These are phyloP conservation scores for Pichiaceae sp. DNA, from an alignment of 1,139 yeast genomes.

Conservation along the genomic window DNA sequence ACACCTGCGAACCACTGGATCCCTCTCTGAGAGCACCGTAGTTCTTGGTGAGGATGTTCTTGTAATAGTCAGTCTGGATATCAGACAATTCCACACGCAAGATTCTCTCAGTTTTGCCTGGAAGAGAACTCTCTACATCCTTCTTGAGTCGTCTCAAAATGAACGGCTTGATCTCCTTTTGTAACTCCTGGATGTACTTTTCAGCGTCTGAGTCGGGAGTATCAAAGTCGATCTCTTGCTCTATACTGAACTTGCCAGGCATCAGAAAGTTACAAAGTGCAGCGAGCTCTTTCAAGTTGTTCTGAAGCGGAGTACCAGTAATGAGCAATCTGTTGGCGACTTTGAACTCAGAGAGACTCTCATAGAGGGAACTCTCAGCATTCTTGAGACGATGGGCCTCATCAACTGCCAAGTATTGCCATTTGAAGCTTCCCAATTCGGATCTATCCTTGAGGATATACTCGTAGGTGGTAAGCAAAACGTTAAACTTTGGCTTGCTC, in stretches of 20 bases:
- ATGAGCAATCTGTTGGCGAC: slow-evolving; percentile 80
- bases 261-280: slow-evolving; percentile 90
- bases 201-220: slow-evolving; percentile 83
- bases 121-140: slow-evolving; percentile 94
- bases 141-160: slow-evolving; percentile 88
- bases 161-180: slow-evolving; percentile 78
- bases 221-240: slow-evolving; percentile 83
- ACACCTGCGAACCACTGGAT: slow-evolving; percentile 64
- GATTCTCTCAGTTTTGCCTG: slow-evolving; percentile 91
- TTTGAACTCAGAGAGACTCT: slow-evolving; percentile 73
- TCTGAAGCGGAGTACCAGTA: slow-evolving; percentile 97
- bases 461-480: slow-evolving; percentile 88
- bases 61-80: slow-evolving; percentile 89
- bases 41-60: slow-evolving; percentile 85
- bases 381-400: slow-evolving; percentile 97
- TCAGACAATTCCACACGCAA: slow-evolving; percentile 92
- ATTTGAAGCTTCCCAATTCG: slow-evolving; percentile 73
- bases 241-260: slow-evolving; percentile 90
- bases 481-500: slow-evolving; percentile 77
- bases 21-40: slow-evolving; percentile 89
- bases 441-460: slow-evolving; percentile 81
- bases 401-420: slow-evolving; percentile 98
- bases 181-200: slow-evolving; percentile 76
- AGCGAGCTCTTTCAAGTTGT: slow-evolving; percentile 89
- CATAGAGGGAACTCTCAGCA: slow-evolving; percentile 88